Evolutionary conservation across 305 asterid species (phyloP).

Genomic region (Fraxinus paxiana): DNA sequence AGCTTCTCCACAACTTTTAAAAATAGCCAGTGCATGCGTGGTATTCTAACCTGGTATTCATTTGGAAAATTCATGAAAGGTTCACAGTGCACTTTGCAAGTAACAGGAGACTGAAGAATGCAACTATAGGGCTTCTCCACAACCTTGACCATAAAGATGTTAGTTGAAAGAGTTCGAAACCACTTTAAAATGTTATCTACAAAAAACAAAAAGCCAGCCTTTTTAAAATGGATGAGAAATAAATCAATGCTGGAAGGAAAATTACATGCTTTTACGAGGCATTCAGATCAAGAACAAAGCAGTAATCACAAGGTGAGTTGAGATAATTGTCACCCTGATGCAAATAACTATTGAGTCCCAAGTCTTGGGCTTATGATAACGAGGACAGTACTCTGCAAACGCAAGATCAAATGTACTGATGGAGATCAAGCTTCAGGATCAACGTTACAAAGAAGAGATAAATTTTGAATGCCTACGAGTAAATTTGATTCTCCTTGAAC

Average conservation of each 20-base stretch:
- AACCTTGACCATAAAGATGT: background rate
- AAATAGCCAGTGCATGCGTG: background rate
- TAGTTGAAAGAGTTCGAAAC: background rate
- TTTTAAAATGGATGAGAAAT: background rate
- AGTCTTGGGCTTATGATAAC: background rate
- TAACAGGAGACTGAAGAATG: background rate
- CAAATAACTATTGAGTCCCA: background rate
- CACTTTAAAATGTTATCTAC: background rate
- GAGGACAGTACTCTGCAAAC: background rate
- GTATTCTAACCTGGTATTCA: background rate
- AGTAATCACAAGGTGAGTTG: background rate
- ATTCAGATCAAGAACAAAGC: background rate
- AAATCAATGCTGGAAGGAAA: background rate
- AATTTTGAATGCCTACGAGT: background rate
- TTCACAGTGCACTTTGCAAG: background rate
- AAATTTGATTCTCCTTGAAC: background rate
- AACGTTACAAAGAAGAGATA: background rate
- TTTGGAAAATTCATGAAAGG: background rate
- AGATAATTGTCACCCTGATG: background rate
- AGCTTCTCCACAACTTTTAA: background rate
- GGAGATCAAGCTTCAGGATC: background rate
- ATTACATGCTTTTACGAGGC: background rate
- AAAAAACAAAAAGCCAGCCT: background rate
- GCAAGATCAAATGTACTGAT: background rate
- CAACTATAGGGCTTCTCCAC: background rate